Percentiles rank a stretch among this genome's conserved stretches.
Evolutionary conservation across 164 flowering plant species (phyloP).

Genomic region (Platanus orientalis): DNA sequence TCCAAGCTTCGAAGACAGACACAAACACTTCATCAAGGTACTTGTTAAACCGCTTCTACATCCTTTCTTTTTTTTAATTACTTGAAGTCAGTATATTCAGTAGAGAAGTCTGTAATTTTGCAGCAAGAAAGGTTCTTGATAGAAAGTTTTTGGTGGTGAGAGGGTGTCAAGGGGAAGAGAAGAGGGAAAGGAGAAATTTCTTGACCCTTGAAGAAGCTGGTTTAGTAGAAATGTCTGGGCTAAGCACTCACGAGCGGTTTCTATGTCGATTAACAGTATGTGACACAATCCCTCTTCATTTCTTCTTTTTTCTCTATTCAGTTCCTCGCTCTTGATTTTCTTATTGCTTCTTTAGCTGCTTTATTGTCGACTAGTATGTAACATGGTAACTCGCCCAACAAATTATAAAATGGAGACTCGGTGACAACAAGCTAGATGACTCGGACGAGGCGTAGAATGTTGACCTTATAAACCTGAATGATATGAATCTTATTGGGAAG

Average conservation of each 20-base stretch:
- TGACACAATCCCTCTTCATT: background rate
- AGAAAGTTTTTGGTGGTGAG: constrained; percentile 23
- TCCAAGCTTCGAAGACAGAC: constrained; percentile 10
- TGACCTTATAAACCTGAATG: too few relatives aligned
- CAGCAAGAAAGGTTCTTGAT: constrained; percentile 15
- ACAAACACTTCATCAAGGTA: constrained; percentile 8
- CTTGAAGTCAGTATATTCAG: background rate
- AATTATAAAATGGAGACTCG: too few relatives aligned
- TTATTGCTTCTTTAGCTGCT: too few relatives aligned
- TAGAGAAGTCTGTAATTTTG: background rate
- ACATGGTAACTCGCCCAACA: too few relatives aligned
- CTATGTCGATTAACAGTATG: constrained; percentile 83
- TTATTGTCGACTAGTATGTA: too few relatives aligned
- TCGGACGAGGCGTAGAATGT: too few relatives aligned
- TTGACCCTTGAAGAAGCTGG: constrained; percentile 83
- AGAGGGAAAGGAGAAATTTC: constrained; percentile 44
- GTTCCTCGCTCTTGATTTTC: too few relatives aligned
- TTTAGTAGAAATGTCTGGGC: constrained; percentile 74
- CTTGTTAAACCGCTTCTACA: background rate
- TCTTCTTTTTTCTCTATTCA: too few relatives aligned
- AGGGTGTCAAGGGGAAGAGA: constrained; percentile 30
- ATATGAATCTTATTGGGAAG: too few relatives aligned
- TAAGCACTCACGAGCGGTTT: constrained; percentile 72
- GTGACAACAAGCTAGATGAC: too few relatives aligned
- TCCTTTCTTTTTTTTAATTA: too few relatives aligned